Base-by-base conservation (phyloP, 305 asterid species). In the Rubia peregrina region DNA sequence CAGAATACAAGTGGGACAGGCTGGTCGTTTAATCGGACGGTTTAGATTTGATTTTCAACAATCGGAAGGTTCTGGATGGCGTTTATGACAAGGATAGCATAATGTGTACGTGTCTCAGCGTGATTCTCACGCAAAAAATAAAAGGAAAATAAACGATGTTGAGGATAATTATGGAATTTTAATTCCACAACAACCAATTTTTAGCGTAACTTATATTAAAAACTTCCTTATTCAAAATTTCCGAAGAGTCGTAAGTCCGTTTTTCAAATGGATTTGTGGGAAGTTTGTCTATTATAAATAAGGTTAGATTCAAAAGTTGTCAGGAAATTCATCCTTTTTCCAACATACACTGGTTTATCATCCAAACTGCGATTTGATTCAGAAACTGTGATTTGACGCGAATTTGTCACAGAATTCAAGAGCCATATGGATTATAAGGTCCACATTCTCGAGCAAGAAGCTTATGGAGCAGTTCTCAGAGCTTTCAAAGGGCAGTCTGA, bases 1-100 rank as follows among this genome's bases (percentile, higher is more conserved):
- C 30, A 5, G 12, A 67, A 66, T 66, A 19, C 30, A 26, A 6
- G 11, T 3, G 12, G 10, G 57, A 51, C 59, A 0, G 22, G 10
- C 57, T 60, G 67, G 40, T 55, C 68, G 26, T 43, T 41, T 14
- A 46, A 74, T 68, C 65, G 12, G 26, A 65, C 72, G 75, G 75
- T 64, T 65, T 59, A 33, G 8, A 16, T 75, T 75, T 56, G 30
- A 7, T 7, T 40, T 40, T 61, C 22, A 22, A 61, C n/a, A 24
- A 53, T 46, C 64, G 17, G 75, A 75, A 75, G 63, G 24, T 70
- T 70, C 74, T 33, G 36, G 78, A 61, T 74, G 70, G 12, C 74
- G 49, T 55, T 17, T 2, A 7, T 51, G 59, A 51, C 59, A 51
- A 51, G 59, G 7, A 51, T 51, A 7, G 24, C 22, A 51, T 17